phyloP scores from a whole-genome alignment of 805 yeast species.

The Kockiozyma suomiensis region DNA sequence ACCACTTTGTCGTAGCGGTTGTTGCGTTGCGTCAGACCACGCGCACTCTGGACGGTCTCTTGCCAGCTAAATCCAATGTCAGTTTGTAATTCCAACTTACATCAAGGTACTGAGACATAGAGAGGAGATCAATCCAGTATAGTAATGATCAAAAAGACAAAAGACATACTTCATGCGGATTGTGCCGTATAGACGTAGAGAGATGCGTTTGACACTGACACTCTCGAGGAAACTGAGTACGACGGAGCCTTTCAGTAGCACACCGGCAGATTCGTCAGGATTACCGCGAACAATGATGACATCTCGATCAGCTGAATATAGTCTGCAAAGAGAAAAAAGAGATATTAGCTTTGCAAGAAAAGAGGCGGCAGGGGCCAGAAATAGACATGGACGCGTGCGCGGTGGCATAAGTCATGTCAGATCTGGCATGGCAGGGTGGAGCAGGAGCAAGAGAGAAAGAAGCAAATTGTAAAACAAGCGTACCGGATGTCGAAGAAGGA shows the following conservation, averaged over 20 bases:
- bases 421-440: neutral
- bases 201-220: constrained; percentile 62
- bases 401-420: neutral
- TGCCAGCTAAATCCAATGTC: constrained; percentile 31
- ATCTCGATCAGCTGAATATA: constrained; percentile 71
- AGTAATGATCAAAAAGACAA: too few species aligned
- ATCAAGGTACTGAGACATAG: too few species aligned
- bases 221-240: constrained; percentile 78
- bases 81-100: constrained; percentile 37
- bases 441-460: neutral
- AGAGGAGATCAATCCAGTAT: too few species aligned
- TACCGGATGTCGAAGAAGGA: constrained; percentile 51
- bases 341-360: neutral
- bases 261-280: constrained; percentile 75
- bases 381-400: neutral
- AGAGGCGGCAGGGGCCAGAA: neutral
- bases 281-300: constrained; percentile 81
- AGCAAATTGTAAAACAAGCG: constrained; percentile 6
- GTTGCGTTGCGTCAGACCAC: constrained; percentile 38
- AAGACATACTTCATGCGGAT: constrained; percentile 53
- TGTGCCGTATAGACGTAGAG: constrained; percentile 67
- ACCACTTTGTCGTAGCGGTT: constrained; percentile 57
- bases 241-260: constrained; percentile 72
- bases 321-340: constrained; percentile 9
- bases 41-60: constrained; percentile 31